Conservation (phyloP, 768 basidiomycete species). For the Pulveroboletus ravenelii region DNA sequence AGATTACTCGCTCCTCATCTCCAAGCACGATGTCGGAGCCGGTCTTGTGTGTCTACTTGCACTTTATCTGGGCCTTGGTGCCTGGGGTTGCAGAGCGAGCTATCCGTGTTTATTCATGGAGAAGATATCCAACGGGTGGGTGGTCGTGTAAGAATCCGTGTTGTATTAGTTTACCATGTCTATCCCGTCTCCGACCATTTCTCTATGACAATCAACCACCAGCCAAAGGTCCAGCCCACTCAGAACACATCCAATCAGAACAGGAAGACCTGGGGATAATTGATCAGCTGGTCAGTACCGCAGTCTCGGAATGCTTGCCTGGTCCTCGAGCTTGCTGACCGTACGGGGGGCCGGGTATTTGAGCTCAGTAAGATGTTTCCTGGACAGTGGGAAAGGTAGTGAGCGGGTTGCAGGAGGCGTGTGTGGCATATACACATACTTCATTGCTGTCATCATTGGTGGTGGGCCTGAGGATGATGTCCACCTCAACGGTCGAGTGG, state of each 20-base stretch:
- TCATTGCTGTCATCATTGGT: constrained; percentile 77
- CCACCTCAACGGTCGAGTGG: neutral
- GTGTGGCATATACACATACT: constrained; percentile 40
- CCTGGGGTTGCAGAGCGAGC: neutral
- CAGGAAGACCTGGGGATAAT: constrained; percentile 34
- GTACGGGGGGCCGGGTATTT: constrained; percentile 84
- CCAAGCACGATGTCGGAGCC: too few relatives aligned
- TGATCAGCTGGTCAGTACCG: constrained; percentile 12
- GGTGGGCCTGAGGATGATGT: constrained; percentile 48
- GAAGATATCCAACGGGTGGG: too few relatives aligned
- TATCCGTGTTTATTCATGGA: too few relatives aligned
- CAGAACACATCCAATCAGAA: constrained; percentile 28
- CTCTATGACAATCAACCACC: constrained; percentile 7
- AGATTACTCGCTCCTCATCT: too few relatives aligned
- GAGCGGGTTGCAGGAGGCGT: neutral
- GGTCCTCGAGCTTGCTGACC: constrained; percentile 89
- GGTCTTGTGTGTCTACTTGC: too few relatives aligned
- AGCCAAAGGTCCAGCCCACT: neutral
- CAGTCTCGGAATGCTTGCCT: constrained; percentile 40
- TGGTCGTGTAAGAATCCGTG: too few relatives aligned
- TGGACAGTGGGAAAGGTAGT: constrained; percentile 25
- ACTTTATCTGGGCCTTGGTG: neutral
- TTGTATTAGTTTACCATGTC: neutral
- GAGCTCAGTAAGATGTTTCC: constrained; percentile 86
- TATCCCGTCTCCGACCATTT: neutral